Percentiles rank a stretch among this genome's conserved stretches.
Conservation (phyloP, 2,329 filamentous ascomycete genomes). For the Penicillium sp. region DNA sequence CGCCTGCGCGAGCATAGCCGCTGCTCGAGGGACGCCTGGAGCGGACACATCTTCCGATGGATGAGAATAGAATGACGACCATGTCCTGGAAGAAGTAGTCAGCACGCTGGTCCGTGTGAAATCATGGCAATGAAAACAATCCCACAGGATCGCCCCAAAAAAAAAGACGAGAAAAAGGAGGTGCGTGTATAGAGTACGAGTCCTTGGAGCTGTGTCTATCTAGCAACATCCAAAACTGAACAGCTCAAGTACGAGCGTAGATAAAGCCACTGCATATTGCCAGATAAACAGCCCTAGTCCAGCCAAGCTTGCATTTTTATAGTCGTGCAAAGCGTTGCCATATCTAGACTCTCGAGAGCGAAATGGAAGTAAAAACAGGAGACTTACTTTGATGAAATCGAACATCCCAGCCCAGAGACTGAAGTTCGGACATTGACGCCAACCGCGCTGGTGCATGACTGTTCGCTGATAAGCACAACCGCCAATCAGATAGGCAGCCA, state of each 20-base stretch:
- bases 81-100: constrained; percentile 39
- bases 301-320: constrained; percentile 19
- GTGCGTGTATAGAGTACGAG: background rate
- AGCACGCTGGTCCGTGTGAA: constrained; percentile 7
- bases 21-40: constrained; percentile 27
- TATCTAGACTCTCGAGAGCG: constrained; percentile 26
- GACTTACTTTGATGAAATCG: constrained; percentile 72
- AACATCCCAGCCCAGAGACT: constrained; percentile 84
- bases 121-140: constrained; percentile 1
- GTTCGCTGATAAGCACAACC: constrained; percentile 94
- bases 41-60: constrained; percentile 39
- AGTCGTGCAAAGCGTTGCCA: constrained; percentile 19
- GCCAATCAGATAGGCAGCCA: constrained; percentile 83
- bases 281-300: constrained; percentile 12
- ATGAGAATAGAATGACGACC: constrained; percentile 44
- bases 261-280: background rate
- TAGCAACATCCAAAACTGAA: background rate
- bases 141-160: background rate
- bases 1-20: constrained; percentile 34
- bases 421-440: constrained; percentile 94
- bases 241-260: background rate
- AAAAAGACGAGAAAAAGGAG: background rate
- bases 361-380: constrained; percentile 37
- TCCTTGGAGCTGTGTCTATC: constrained; percentile 2
- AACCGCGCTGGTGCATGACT: constrained; percentile 88